phyloP scores from a whole-genome alignment of 805 yeast species.

The Suhomyces tanzawaensis region DNA sequence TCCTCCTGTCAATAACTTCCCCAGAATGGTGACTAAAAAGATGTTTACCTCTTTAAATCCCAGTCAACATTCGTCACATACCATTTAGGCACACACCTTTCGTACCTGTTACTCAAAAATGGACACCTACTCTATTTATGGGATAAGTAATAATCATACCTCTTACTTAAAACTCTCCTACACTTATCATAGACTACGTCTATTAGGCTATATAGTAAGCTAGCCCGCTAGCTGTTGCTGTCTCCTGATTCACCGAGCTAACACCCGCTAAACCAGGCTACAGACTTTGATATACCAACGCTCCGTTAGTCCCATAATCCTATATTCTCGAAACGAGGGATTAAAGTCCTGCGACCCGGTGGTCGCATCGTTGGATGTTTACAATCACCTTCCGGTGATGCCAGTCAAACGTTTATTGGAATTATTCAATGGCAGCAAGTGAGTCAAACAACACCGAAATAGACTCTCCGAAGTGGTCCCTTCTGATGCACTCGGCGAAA shows the following conservation, averaged over 20 bases:
- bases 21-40: no score
- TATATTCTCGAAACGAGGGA: slow-evolving; percentile 17
- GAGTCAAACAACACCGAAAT: slow-evolving; percentile 91
- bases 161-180: no score
- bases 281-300: slow-evolving; percentile 44
- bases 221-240: no score
- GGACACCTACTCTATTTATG: no score
- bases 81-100: no score
- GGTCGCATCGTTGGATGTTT: slow-evolving; percentile 50
- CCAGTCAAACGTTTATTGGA: slow-evolving; percentile 2
- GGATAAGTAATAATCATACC: no score
- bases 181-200: no score
- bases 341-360: slow-evolving; percentile 51
- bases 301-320: slow-evolving; percentile 55
- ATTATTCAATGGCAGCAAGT: slow-evolving; percentile 53
- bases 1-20: no score
- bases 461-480: slow-evolving; percentile 98
- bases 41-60: no score
- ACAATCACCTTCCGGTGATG: slow-evolving; percentile 5
- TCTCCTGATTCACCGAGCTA: neutral
- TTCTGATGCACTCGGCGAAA: slow-evolving; percentile 96
- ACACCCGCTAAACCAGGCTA: neutral
- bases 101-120: no score
- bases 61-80: no score
- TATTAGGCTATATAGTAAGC: no score